Base-by-base conservation (phyloP, 1,139 yeast genomes). In the Petasospora fabianii region DNA sequence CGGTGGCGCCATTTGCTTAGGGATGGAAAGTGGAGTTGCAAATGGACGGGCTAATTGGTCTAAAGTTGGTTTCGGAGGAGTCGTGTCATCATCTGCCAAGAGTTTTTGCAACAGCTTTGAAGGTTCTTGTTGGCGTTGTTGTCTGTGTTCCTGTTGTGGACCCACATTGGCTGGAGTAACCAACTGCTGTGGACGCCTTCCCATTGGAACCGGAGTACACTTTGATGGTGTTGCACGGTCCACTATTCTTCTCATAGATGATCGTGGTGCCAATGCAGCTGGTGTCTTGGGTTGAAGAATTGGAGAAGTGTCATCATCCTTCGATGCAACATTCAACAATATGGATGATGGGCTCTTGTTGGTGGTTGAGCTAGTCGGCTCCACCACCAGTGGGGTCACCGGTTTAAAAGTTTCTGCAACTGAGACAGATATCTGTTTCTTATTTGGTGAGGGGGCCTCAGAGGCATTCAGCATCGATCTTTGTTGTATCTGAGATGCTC, bases 201-300 rank as follows among this genome's bases (percentile, higher is more conserved):
- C 11, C 20, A 31, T 7, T n/a, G 39, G 41, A 11, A 37, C 17
- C 2, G 36, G 41, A n/a, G 41, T 37, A 15, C 32, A 33, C 10
- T 22, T 26, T 3, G 41, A 33, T n/a, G 41, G 41, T 5, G 41
- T 37, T 8, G 30, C 10, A 14, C 41, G 22, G 4, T 31, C 28
- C 15, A 34, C 20, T 20, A 19, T 6, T 28, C 16, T 17, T 16
- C 22, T 16, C 16, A 30, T 20, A 11, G 24, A 18, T n/a, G 26
- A 20, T 10, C 22, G 26, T 24, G 9, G 8, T n/a, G 28, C 15
- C 20, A 35, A 24, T 3, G 34, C 38, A n/a, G n/a, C n/a, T n/a
- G 38, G 34, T 26, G 38, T 35, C 34, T 26, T 31, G 13, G 34
- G 34, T 14, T 18, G 6, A 15, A 13, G 6, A n/a, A 9, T 10